A percentile compares a stretch with the other conserved stretches of the same genome.
Evolutionary conservation across 2,329 filamentous ascomycete genomes (phyloP).

Genomic region (Nigrograna mackinnonii): DNA sequence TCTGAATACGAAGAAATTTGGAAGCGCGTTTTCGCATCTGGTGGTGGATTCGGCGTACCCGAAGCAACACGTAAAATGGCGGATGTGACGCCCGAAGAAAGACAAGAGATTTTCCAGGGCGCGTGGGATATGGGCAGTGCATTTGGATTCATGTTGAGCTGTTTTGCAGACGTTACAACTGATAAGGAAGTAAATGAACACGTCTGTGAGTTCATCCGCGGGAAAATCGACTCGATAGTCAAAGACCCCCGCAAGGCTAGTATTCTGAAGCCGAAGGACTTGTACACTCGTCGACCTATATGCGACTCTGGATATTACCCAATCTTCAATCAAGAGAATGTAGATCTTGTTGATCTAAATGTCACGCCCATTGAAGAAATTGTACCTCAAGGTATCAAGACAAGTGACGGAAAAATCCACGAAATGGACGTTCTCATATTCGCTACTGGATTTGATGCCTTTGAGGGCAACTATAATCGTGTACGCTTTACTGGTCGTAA

Average conservation of each 20-base stretch:
- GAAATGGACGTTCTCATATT: slow-evolving; percentile 49
- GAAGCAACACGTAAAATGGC: slow-evolving; percentile 50
- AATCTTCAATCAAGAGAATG: slow-evolving; percentile 61
- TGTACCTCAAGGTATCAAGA: slow-evolving; percentile 46
- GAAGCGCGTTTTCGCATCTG: slow-evolving; percentile 42
- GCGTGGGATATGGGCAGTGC: slow-evolving; percentile 34
- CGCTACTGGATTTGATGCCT: slow-evolving; percentile 49
- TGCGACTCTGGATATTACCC: slow-evolving; percentile 63
- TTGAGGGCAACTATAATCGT: slow-evolving; percentile 37
- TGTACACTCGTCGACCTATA: slow-evolving; percentile 55
- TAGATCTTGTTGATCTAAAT: slow-evolving; percentile 63
- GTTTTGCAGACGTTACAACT: slow-evolving; percentile 37
- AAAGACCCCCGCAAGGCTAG: slow-evolving; percentile 53
- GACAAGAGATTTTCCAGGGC: slow-evolving; percentile 51
- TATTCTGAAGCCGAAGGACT: slow-evolving; percentile 58
- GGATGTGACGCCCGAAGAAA: slow-evolving; percentile 34
- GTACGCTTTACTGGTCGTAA: slow-evolving; percentile 35
- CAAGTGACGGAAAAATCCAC: slow-evolving; percentile 52
- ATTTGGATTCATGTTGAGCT: slow-evolving; percentile 42
- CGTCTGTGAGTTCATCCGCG: slow-evolving; percentile 46
- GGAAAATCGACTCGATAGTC: slow-evolving; percentile 52
- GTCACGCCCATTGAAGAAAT: slow-evolving; percentile 54
- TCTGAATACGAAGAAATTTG: slow-evolving; percentile 45
- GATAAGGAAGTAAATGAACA: slow-evolving; percentile 48
- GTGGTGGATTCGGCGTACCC: slow-evolving; percentile 37